These are phyloP conservation scores for Nitzschia sp. DNA, from an alignment of 108 stramenopile genomes.

Conservation along the genomic window DNA sequence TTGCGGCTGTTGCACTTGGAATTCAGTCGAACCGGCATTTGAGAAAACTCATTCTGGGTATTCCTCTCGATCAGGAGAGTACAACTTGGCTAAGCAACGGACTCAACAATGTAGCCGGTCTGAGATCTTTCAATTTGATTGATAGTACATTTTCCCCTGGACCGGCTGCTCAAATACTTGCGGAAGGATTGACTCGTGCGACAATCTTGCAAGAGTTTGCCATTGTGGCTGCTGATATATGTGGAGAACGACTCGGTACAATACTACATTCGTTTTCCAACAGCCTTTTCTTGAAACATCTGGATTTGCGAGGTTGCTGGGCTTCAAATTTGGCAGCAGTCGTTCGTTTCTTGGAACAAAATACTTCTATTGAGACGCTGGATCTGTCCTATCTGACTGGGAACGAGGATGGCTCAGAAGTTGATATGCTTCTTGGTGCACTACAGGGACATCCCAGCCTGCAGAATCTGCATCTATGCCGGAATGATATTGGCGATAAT, in stretches of 20 bases:
- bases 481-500: neutral
- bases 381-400: neutral
- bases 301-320: slow-evolving; percentile 2
- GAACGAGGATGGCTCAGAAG: neutral
- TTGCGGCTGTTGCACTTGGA: neutral
- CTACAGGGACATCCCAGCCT: neutral
- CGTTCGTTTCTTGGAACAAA: neutral
- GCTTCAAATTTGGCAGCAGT: neutral
- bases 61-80: neutral
- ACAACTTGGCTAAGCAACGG: neutral
- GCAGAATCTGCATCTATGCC: neutral
- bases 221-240: neutral
- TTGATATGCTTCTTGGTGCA: neutral
- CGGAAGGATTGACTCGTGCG: neutral
- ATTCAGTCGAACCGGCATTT: slow-evolving; percentile 2
- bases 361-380: neutral
- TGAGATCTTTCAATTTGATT: neutral
- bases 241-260: neutral
- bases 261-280: neutral
- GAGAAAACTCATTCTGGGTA: slow-evolving; percentile 1
- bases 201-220: neutral
- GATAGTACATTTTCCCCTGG: neutral
- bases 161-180: neutral
- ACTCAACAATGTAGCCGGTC: neutral
- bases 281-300: neutral